Conservation (phyloP, 805 yeast species). For the Candida argentea region DNA sequence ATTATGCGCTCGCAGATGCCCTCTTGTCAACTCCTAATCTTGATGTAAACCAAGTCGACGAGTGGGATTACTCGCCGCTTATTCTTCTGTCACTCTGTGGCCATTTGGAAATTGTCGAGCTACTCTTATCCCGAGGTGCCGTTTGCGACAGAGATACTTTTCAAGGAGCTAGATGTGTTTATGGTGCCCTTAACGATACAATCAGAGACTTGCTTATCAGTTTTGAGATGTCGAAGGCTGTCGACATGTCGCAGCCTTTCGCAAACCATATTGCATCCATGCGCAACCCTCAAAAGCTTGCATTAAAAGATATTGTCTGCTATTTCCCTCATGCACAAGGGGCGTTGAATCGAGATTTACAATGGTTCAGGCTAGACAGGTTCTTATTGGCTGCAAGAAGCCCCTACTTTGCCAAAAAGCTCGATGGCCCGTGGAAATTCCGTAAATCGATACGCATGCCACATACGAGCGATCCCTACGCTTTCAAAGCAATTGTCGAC, state of each 20-base stretch:
- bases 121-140: slow-evolving; percentile 56
- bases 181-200: slow-evolving; percentile 64
- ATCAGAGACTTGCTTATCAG: slow-evolving; percentile 49
- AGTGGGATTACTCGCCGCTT: slow-evolving; percentile 68
- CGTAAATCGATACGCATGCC: slow-evolving; percentile 11
- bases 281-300: slow-evolving; percentile 13
- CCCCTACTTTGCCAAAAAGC: slow-evolving; percentile 12
- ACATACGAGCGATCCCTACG: slow-evolving; percentile 7
- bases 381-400: slow-evolving; percentile 28
- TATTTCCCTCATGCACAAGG: slow-evolving; percentile 12
- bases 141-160: slow-evolving; percentile 73
- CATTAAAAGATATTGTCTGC: slow-evolving; percentile 23
- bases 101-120: slow-evolving; percentile 51
- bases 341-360: slow-evolving; percentile 5
- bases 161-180: slow-evolving; percentile 66
- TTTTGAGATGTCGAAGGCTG: slow-evolving; percentile 58
- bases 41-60: slow-evolving; percentile 45
- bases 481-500: slow-evolving; percentile 17
- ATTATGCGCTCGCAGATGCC: slow-evolving; percentile 50
- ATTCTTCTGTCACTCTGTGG: slow-evolving; percentile 71
- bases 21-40: slow-evolving; percentile 34
- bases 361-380: slow-evolving; percentile 14
- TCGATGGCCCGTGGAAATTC: slow-evolving; percentile 15
- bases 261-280: slow-evolving; percentile 57
- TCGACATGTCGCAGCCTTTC: slow-evolving; percentile 62